A percentile compares a stretch with the other conserved stretches of the same genome.
phyloP scores from a whole-genome alignment of 1,139 yeast species.

The Lodderomyces margitis region DNA sequence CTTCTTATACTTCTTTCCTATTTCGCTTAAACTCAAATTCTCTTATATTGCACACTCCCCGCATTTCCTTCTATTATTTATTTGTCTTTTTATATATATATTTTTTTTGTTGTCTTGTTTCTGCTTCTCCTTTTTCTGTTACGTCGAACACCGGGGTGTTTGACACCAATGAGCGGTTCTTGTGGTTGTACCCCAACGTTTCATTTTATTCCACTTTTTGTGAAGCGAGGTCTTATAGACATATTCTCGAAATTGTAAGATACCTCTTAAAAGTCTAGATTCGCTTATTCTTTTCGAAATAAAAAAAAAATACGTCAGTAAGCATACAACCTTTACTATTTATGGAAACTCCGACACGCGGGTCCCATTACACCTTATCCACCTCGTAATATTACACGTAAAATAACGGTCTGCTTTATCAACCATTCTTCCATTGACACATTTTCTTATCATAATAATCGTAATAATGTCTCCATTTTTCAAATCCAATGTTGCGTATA shows the following conservation, averaged over 20 bases:
- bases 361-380: too few relatives aligned
- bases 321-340: neutral
- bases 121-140: neutral
- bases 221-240: too few relatives aligned
- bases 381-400: too few relatives aligned
- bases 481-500: slow-evolving; percentile 43
- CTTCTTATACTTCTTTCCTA: neutral
- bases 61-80: too few relatives aligned
- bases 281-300: too few relatives aligned
- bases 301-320: slow-evolving; percentile 1
- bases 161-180: too few relatives aligned
- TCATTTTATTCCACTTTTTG: too few relatives aligned
- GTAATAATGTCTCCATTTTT: slow-evolving; percentile 39
- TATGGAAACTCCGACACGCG: neutral
- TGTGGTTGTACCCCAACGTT: too few relatives aligned
- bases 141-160: neutral
- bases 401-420: too few relatives aligned
- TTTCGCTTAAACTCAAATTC: slow-evolving; percentile 1
- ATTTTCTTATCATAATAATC: slow-evolving; percentile 34
- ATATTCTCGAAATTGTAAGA: too few relatives aligned
- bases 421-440: neutral
- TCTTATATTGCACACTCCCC: neutral
- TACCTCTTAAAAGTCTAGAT: too few relatives aligned
- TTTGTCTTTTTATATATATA: too few relatives aligned
- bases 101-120: neutral